phyloP scores from a whole-genome alignment of 2,329 filamentous ascomycete species.

The Neonectria hederae region DNA sequence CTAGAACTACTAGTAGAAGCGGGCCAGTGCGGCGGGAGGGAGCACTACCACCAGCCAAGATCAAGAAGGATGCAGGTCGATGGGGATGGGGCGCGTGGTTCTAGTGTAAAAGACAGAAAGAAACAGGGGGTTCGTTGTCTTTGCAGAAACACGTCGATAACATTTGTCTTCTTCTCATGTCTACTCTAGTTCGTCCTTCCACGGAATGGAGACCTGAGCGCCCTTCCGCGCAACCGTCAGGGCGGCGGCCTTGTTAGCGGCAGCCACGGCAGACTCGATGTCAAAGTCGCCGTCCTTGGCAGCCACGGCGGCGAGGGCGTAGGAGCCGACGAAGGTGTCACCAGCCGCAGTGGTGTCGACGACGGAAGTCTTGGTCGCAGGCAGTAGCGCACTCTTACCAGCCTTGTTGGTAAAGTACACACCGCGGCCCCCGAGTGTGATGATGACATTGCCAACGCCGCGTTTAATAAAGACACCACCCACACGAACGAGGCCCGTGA shows the following conservation, averaged over 20 bases:
- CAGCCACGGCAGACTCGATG: constrained; percentile 65
- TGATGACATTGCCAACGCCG: constrained; percentile 80
- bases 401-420: constrained; percentile 69
- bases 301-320: constrained; percentile 77
- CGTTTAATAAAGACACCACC: constrained; percentile 69
- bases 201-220: constrained; percentile 56
- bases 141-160: constrained; percentile 20
- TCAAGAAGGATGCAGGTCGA: constrained; percentile 41
- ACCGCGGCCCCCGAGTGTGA: constrained; percentile 86
- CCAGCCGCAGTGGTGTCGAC: constrained; percentile 95
- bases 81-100: constrained; percentile 47
- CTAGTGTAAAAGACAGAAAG: constrained; percentile 19
- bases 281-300: constrained; percentile 53
- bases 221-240: constrained; percentile 54
- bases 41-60: constrained; percentile 20
- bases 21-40: constrained; percentile 23
- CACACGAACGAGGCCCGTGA: constrained; percentile 57
- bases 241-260: constrained; percentile 60
- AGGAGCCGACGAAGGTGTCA: constrained; percentile 92
- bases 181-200: constrained; percentile 53
- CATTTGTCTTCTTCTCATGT: constrained; percentile 29
- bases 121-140: constrained; percentile 1
- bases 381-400: constrained; percentile 59
- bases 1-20: constrained; percentile 5
- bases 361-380: constrained; percentile 76